Evolutionary conservation across 768 basidiomycete genomes (phyloP).

Genomic region (Sporobolomyces roseus): DNA sequence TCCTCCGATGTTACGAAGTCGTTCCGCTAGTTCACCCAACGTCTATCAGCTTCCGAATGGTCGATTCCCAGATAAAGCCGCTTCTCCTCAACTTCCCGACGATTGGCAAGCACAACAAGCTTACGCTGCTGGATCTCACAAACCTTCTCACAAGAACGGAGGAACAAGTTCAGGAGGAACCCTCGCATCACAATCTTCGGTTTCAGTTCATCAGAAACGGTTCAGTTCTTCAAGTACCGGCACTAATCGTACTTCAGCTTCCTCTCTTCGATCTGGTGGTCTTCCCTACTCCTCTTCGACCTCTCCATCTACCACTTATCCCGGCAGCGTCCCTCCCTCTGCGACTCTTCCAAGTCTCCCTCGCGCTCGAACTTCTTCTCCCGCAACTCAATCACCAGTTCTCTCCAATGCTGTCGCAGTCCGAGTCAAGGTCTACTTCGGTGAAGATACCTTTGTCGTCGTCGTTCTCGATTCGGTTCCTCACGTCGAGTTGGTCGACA

Average conservation of each 20-base stretch:
- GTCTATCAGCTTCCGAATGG: conserved; percentile 47
- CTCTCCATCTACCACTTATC: conserved; percentile 23
- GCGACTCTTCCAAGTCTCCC: conserved; percentile 17
- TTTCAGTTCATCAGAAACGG: conserved; percentile 37
- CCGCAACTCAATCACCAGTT: background rate
- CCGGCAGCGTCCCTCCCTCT: conserved; percentile 14
- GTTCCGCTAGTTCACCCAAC: conserved; percentile 51
- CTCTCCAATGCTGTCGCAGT: conserved; percentile 52
- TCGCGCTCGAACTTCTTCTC: background rate
- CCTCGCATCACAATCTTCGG: conserved; percentile 31
- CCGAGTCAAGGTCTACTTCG: conserved; percentile 90
- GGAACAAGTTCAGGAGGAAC: conserved; percentile 41
- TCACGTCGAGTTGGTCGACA: conserved; percentile 78
- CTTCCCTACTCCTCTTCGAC: conserved; percentile 32
- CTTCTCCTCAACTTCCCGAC: conserved; percentile 24
- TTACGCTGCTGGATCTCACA: conserved; percentile 14
- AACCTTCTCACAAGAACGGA: conserved; percentile 15
- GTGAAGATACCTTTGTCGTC: conserved; percentile 92
- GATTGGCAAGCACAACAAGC: conserved; percentile 9
- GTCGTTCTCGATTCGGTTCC: conserved; percentile 75
- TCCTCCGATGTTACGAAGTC: conserved; percentile 48
- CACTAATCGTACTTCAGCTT: conserved; percentile 41
- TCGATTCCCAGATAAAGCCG: conserved; percentile 16
- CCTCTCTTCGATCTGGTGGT: conserved; percentile 40
- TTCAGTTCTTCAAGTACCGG: conserved; percentile 40